Evolutionary conservation across 176 grass and related monocot genomes (phyloP).

Genomic region (Bonia amplexicaulis): DNA sequence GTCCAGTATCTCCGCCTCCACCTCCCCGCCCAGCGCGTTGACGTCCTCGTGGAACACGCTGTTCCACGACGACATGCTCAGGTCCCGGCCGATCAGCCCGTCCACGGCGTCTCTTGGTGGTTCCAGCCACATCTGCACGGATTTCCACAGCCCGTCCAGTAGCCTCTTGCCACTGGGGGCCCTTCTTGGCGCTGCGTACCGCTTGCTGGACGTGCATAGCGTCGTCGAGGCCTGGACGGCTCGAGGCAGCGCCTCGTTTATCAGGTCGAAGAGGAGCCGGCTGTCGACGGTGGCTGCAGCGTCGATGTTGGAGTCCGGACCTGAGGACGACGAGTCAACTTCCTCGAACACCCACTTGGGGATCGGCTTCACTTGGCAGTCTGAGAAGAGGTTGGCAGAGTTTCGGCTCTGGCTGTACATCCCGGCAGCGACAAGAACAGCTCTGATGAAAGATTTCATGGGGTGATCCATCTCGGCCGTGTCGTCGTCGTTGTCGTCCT

Average conservation of each 20-base stretch:
- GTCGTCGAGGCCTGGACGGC: constrained; percentile 16
- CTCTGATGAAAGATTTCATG: constrained; percentile 61
- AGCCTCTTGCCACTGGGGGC: constrained; percentile 39
- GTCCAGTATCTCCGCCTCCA: constrained; percentile 57
- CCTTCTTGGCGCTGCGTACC: constrained; percentile 10
- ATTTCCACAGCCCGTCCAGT: constrained; percentile 45
- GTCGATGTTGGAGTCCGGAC: background rate
- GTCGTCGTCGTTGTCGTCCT: constrained; percentile 9
- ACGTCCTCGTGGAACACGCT: constrained; percentile 47
- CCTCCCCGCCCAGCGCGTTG: constrained; percentile 39
- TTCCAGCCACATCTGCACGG: constrained; percentile 30
- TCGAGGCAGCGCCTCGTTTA: constrained; percentile 57
- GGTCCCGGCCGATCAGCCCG: constrained; percentile 58
- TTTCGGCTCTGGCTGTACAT: constrained; percentile 30
- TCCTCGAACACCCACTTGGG: constrained; percentile 58
- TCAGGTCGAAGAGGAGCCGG: constrained; percentile 72
- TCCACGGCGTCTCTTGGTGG: constrained; percentile 35
- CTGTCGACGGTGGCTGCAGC: constrained; percentile 23
- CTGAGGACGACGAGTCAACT: constrained; percentile 32
- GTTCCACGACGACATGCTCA: constrained; percentile 55
- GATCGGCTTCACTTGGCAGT: constrained; percentile 50
- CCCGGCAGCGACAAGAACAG: constrained; percentile 49
- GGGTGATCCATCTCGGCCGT: constrained; percentile 20
- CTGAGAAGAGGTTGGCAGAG: constrained; percentile 1
- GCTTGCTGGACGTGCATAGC: constrained; percentile 45